A percentile compares a stretch with the other conserved stretches of the same genome.
phyloP scores from a whole-genome alignment of 495 filamentous ascomycete species.

The Tuber aestivum region DNA sequence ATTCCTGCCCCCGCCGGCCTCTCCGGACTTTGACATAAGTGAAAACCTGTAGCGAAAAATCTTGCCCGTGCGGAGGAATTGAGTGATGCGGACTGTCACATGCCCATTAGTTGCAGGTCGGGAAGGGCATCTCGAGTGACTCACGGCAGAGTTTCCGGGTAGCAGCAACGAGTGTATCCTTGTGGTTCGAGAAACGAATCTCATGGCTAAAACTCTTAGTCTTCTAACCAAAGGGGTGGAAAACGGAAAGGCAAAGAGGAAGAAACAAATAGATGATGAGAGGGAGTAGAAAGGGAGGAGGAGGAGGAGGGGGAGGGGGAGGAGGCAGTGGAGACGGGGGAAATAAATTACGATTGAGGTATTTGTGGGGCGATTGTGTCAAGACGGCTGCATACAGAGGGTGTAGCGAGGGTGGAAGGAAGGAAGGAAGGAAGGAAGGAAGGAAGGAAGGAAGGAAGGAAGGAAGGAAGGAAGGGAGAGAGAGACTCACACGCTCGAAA shows the following conservation, averaged over 20 bases:
- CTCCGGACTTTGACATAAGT: background rate
- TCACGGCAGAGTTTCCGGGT: background rate
- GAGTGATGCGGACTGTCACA: background rate
- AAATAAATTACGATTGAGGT: background rate
- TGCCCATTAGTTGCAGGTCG: background rate
- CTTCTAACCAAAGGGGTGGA: background rate
- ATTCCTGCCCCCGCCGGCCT: background rate
- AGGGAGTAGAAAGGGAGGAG: background rate
- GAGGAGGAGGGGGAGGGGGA: background rate
- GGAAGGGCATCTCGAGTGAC: background rate
- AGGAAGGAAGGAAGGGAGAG: background rate
- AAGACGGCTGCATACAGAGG: background rate
- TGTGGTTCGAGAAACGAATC: background rate
- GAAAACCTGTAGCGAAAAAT: background rate
- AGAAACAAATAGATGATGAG: background rate
- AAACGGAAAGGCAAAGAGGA: background rate
- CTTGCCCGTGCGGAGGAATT: background rate
- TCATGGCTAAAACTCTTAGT: background rate
- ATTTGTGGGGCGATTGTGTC: background rate
- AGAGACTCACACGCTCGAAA: background rate
- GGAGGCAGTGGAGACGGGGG: background rate
- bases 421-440: background rate
- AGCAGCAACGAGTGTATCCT: conserved; percentile 7
- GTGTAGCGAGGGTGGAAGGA: background rate
- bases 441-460: background rate